Evolutionary conservation across 2,329 filamentous ascomycete species (phyloP).

Genomic region (Cordyceps pruinosa): DNA sequence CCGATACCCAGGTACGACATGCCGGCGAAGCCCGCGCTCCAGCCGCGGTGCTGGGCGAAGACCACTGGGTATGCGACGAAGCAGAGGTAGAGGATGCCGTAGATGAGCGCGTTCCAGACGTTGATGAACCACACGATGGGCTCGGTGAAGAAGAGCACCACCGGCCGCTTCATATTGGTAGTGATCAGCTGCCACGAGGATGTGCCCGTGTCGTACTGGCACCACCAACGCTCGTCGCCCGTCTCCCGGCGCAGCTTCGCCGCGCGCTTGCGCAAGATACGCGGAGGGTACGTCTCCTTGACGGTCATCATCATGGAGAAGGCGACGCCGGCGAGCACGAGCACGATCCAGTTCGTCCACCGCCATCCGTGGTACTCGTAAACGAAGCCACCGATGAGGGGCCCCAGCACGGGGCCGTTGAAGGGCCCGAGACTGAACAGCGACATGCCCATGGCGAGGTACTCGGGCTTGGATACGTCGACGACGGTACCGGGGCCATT

Average conservation of each 20-base stretch:
- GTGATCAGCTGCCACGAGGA: conserved; percentile 62
- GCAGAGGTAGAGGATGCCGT: conserved; percentile 81
- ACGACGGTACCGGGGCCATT: conserved; percentile 72
- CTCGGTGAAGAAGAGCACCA: conserved; percentile 70
- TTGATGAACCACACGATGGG: conserved; percentile 72
- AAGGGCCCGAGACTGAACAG: conserved; percentile 76
- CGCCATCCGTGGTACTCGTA: conserved; percentile 71
- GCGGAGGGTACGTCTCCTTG: conserved; percentile 71
- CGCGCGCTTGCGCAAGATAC: conserved; percentile 60
- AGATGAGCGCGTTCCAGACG: conserved; percentile 57
- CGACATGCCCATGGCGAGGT: conserved; percentile 67
- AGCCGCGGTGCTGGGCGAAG: conserved; percentile 67
- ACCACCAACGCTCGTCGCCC: conserved; percentile 68
- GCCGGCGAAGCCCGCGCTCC: conserved; percentile 65
- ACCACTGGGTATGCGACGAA: conserved; percentile 88
- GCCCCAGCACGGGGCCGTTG: conserved; percentile 49
- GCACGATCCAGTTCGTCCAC: conserved; percentile 76
- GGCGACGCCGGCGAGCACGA: conserved; percentile 62
- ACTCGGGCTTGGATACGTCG: conserved; percentile 67
- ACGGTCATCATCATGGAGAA: conserved; percentile 52
- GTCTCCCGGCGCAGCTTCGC: conserved; percentile 58
- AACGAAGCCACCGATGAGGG: conserved; percentile 63
- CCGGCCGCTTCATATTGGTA: conserved; percentile 69
- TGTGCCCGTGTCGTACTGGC: conserved; percentile 67
- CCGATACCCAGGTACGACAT: conserved; percentile 69